These are phyloP conservation scores for Dioscorea zingiberensis DNA, from an alignment of 106 monocot genomes.

Conservation along the genomic window DNA sequence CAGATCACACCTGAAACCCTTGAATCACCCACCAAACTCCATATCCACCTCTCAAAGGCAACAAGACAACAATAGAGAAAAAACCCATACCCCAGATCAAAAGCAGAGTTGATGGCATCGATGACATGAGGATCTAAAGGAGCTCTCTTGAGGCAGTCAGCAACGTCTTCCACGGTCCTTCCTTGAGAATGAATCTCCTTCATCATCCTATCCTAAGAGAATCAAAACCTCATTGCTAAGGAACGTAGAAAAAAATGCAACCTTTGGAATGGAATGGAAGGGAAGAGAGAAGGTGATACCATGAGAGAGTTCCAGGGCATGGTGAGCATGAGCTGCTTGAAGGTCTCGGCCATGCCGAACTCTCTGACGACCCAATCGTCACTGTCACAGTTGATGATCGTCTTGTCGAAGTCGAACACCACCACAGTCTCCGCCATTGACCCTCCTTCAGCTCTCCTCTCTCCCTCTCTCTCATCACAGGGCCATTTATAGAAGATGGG, in stretches of 20 bases:
- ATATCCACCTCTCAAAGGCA: neutral
- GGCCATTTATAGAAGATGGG: too few species aligned
- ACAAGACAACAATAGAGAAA: neutral
- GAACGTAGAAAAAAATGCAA: neutral
- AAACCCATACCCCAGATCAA: conserved; percentile 23
- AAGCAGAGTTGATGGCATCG: conserved; percentile 26
- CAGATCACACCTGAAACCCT: conserved; percentile 23
- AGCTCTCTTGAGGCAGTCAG: conserved; percentile 13
- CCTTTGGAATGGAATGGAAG: neutral
- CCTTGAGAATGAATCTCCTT: conserved; percentile 23
- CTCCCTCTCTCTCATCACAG: too few species aligned
- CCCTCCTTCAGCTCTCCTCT: too few species aligned
- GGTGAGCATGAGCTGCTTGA: neutral
- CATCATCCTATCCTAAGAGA: conserved; percentile 31
- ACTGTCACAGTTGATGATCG: conserved; percentile 2
- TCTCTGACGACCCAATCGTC: neutral
- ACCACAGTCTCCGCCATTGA: neutral
- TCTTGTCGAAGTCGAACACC: neutral
- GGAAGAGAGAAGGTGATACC: neutral
- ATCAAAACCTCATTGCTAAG: neutral
- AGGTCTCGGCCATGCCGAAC: neutral
- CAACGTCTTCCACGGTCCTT: conserved; percentile 15
- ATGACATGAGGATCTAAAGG: conserved; percentile 20
- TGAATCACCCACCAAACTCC: neutral
- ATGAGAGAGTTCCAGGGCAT: conserved; percentile 1